Evolutionary conservation across 768 basidiomycete species (phyloP).

Genomic region (Naganishia vaughanmartiniae): DNA sequence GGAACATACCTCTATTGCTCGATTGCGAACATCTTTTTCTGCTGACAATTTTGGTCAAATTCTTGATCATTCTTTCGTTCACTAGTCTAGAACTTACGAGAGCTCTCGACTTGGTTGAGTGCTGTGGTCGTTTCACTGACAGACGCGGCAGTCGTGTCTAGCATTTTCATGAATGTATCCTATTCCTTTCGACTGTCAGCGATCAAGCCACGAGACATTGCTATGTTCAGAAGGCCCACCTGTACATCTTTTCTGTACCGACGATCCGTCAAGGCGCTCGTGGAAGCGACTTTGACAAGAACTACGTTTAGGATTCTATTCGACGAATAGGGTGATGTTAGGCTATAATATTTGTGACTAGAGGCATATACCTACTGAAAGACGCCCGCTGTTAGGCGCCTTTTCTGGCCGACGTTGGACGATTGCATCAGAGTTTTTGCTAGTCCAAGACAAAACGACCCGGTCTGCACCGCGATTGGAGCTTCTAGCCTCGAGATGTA

Average conservation of each 20-base stretch:
- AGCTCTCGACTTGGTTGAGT: neutral
- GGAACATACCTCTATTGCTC: neutral
- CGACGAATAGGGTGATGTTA: slow-evolving; percentile 76
- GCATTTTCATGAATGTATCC: slow-evolving; percentile 13
- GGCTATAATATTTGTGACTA: neutral
- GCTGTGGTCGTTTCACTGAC: neutral
- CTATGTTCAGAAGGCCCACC: slow-evolving; percentile 52
- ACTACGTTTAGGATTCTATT: slow-evolving; percentile 59
- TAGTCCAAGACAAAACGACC: neutral
- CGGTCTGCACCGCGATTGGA: slow-evolving; percentile 77
- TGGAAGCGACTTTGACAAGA: slow-evolving; percentile 57
- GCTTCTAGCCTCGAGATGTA: slow-evolving; percentile 82
- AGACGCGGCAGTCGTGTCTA: slow-evolving; percentile 1
- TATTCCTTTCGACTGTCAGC: neutral
- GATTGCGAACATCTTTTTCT: slow-evolving; percentile 15
- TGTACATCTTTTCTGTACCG: slow-evolving; percentile 84
- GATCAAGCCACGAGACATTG: neutral
- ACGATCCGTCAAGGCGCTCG: slow-evolving; percentile 84
- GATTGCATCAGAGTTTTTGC: slow-evolving; percentile 7
- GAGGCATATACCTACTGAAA: slow-evolving; percentile 52
- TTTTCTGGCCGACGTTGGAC: slow-evolving; percentile 5
- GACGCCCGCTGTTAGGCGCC: neutral
- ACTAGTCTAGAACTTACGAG: neutral
- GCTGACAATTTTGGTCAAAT: no score
- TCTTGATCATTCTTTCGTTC: neutral